phyloP scores from a whole-genome alignment of 75 land plant genomes.

The Pinus taeda region DNA sequence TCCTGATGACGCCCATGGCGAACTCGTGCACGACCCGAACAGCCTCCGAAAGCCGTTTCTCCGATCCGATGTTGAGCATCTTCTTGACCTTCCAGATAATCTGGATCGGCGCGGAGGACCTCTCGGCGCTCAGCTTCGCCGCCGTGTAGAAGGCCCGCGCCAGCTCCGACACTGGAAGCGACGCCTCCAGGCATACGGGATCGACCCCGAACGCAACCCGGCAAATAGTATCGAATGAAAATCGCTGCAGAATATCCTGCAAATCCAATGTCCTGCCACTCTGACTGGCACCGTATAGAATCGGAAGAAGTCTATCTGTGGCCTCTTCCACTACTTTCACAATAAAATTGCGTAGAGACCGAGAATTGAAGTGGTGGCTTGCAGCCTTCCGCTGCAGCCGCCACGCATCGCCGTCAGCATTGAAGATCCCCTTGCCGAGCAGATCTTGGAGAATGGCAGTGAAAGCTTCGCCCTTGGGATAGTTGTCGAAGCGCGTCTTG shows the following conservation, averaged over 20 bases:
- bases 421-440: slow-evolving; percentile 71
- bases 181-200: slow-evolving; percentile 18
- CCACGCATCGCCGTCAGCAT: slow-evolving; percentile 61
- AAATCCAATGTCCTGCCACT: too few species aligned
- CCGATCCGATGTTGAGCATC: slow-evolving; percentile 47
- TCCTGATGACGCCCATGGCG: too few species aligned
- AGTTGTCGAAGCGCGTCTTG: too few species aligned
- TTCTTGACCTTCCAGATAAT: slow-evolving; percentile 24
- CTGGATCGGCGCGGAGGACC: slow-evolving; percentile 24
- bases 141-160: slow-evolving; percentile 62
- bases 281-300: too few species aligned
- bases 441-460: too few species aligned
- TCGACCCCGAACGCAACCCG: slow-evolving; percentile 35
- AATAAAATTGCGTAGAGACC: slow-evolving; percentile 24
- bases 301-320: too few species aligned
- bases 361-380: slow-evolving; percentile 42
- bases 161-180: slow-evolving; percentile 20
- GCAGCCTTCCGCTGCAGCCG: slow-evolving; percentile 50
- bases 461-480: too few species aligned
- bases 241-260: too few species aligned
- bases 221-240: slow-evolving; percentile 40
- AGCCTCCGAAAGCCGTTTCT: slow-evolving; percentile 37
- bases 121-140: slow-evolving; percentile 19
- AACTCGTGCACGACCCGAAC: slow-evolving; percentile 55
- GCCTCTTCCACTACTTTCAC: too few species aligned